Percentiles rank a stretch among this genome's conserved stretches.
phyloP scores from a whole-genome alignment of 2,329 filamentous ascomycete genomes.

The Colletotrichum tanaceti region DNA sequence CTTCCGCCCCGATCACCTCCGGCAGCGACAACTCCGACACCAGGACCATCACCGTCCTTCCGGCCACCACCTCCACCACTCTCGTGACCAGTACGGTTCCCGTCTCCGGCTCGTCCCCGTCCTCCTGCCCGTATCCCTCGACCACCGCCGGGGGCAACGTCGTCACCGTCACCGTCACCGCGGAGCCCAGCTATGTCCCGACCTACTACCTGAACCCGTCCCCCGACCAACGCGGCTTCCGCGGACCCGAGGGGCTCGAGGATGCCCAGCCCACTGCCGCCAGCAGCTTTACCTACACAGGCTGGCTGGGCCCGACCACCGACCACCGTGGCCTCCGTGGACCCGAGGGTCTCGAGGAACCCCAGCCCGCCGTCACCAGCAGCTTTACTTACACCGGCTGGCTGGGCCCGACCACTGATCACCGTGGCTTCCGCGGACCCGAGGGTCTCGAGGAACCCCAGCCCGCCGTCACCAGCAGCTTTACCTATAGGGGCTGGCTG shows the following conservation, averaged over 20 bases:
- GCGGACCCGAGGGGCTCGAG: neutral
- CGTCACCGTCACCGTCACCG: constrained; percentile 1
- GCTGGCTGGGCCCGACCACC: neutral
- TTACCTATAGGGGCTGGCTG: neutral
- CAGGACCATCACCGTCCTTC: neutral
- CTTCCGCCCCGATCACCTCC: neutral
- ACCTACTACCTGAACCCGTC: neutral
- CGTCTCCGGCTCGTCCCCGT: neutral
- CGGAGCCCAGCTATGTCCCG: neutral
- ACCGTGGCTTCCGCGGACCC: too few species aligned
- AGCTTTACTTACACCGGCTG: too few species aligned
- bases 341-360: neutral
- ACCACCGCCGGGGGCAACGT: neutral
- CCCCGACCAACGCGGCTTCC: neutral
- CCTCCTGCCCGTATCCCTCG: neutral
- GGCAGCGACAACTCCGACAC: neutral
- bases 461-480: too few species aligned
- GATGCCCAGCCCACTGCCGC: too few species aligned
- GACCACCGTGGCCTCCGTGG: neutral
- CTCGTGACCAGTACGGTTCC: neutral
- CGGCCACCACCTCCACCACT: neutral
- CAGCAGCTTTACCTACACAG: too few species aligned
- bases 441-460: too few species aligned
- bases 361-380: neutral
- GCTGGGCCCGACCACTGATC: too few species aligned